Conservation (phyloP, 257 asterid species). For the Primulina eburnea region DNA sequence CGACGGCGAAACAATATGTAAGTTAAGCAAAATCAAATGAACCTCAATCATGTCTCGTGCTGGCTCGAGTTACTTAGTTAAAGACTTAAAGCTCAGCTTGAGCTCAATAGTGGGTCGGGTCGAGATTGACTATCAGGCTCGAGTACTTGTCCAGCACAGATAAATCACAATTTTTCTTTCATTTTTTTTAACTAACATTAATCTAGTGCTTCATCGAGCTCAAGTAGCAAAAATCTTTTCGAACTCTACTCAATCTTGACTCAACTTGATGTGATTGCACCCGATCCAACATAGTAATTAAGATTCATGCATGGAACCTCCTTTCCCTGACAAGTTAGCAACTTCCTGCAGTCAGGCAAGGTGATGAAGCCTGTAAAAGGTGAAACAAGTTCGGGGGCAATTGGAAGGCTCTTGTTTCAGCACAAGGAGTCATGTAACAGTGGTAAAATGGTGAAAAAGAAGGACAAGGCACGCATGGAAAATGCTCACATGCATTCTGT, state of each 20-base stretch:
- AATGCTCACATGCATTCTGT: conserved; percentile 61
- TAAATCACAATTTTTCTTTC: background rate
- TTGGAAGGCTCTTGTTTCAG: conserved; percentile 59
- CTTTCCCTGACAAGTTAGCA: conserved; percentile 8
- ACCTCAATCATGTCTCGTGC: background rate
- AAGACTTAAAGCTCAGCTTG: background rate
- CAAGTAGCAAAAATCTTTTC: background rate
- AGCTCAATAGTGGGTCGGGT: background rate
- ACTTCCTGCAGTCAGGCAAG: conserved; percentile 37
- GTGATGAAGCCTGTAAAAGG: conserved; percentile 29
- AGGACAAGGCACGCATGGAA: conserved; percentile 70
- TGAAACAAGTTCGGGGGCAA: conserved; percentile 37
- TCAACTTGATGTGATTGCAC: background rate
- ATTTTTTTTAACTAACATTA: too few species aligned
- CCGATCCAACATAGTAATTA: background rate
- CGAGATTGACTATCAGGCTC: background rate
- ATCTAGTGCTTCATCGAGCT: background rate
- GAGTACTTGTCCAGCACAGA: background rate
- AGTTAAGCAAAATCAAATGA: conserved; percentile 19
- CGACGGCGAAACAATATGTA: conserved; percentile 27
- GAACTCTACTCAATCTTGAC: background rate
- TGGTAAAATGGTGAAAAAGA: conserved; percentile 42
- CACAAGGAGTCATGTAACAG: conserved; percentile 36
- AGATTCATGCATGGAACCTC: background rate
- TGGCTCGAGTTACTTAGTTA: background rate